Base-by-base conservation (phyloP, 2,329 filamentous ascomycete genomes). In the Sporothrix euskadiensis region DNA sequence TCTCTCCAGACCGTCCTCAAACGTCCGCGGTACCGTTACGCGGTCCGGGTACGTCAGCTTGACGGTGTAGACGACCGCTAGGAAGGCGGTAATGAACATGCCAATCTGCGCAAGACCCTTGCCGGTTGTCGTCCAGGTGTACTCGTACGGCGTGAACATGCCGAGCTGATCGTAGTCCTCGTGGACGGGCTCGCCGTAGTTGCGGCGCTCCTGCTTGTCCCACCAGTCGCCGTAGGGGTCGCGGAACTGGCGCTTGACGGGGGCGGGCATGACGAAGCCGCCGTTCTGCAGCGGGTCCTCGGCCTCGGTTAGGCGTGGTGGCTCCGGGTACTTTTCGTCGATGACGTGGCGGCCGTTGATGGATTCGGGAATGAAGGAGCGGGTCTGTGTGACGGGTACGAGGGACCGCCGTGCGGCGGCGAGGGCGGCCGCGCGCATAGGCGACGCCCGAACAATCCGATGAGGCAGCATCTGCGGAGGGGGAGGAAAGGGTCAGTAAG, bases 121-220 rank as follows among this genome's bases (percentile, higher is more conserved):
- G 76, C 88, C 88, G 19, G 94, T 85, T 69, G 88, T 91, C 61
- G 87, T 85, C 87, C 96, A 95, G 73, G 90, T 96, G 85, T 99
- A 98, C 79, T 94, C 91, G 82, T 96, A 90, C 2, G 94, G 90
- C 69, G 93, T 92, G 84, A 99, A 95, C 76, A 97, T 91, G 78
- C 94, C 94, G 73, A 98, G 87, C 73, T 94, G 88, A 82, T 99
- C 97, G 83, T 98, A 92, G 83, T 99, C 96, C 83, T 99, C 97
- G 83, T 99, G 95, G 71, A 97, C 90, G 14, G 95, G 93, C 83
- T 99, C 97, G 83, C 94, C 94, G 81, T 93, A 98, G 87, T 99
- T 98, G 80, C 96, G 90, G 81, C 94, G 91, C 83, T 98, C 96
- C 85, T 99, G 96, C 83, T 94, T 92, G 84, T 99, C 95, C 93